phyloP scores from a whole-genome alignment of 306 rosid genomes.

The Medicago ruthenica region DNA sequence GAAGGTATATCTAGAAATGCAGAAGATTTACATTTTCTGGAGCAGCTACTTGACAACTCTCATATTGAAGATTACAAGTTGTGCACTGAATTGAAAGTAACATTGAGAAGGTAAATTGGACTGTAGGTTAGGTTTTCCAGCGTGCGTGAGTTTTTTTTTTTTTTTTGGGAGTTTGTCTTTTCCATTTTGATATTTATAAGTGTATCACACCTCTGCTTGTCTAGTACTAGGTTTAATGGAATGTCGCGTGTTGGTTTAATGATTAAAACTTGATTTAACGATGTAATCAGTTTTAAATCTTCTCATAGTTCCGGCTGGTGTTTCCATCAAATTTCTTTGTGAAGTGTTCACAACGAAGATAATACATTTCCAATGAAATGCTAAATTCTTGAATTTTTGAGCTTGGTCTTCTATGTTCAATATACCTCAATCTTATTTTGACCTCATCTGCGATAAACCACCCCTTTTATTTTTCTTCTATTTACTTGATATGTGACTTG shows the following conservation, averaged over 20 bases:
- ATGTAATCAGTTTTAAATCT: constrained; percentile 16
- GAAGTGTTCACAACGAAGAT: constrained; percentile 19
- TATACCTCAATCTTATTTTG: constrained; percentile 14
- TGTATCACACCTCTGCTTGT: neutral
- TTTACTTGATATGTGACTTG: constrained; percentile 29
- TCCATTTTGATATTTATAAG: neutral
- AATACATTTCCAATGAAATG: constrained; percentile 12
- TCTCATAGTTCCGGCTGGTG: constrained; percentile 6
- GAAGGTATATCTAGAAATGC: constrained; percentile 67
- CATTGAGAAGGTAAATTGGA: constrained; percentile 81
- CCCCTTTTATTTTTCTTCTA: neutral
- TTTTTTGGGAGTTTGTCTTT: neutral
- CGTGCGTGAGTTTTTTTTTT: neutral
- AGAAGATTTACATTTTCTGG: constrained; percentile 87
- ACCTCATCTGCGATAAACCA: neutral
- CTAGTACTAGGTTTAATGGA: constrained; percentile 1
- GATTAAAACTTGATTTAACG: constrained; percentile 10
- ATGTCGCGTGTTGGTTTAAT: neutral
- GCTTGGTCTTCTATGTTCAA: constrained; percentile 4
- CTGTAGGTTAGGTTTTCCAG: neutral
- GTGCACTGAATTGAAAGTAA: constrained; percentile 75
- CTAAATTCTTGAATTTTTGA: neutral
- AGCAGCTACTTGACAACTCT: constrained; percentile 96
- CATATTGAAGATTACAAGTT: constrained; percentile 90
- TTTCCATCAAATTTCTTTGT: neutral